Base-by-base conservation (phyloP, 495 filamentous ascomycete species). In the Hypoxylon trugodes region DNA sequence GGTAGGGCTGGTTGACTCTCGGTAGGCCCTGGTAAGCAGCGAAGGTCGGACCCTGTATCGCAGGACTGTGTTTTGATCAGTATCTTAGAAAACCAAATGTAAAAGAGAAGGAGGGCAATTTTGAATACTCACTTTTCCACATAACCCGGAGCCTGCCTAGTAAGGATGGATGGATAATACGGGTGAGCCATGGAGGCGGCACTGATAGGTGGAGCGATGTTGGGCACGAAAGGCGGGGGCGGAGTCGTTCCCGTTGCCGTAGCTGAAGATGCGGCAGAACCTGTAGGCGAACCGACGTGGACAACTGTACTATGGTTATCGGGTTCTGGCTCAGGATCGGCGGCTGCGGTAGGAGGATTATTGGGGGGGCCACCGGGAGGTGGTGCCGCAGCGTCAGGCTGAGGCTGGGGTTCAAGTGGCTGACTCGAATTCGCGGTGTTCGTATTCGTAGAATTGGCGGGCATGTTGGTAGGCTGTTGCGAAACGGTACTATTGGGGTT, bases 181-280 rank as follows among this genome's bases (percentile, higher is more conserved):
- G 19, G 15, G 41, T 55, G 49, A 2, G 42, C 37, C 33, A 61
- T 57, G 6, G 50, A 22, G 9, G 62, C 42, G 16, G 50, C 21
- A 37, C 62, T 56, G 51, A 61, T 26, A 4, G 62, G 62, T 21
- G 62, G 62, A 6, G 2, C 26, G 21, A 63, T 32, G 22, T 63
- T 12, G 1, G 51, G 43, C 6, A 51, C 22, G 21, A 51, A n/a
- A n/a, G 18, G 10, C 19, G 50, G 22, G 59, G 59, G 8, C 22
- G 16, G 19, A 21, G n/a, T 42, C 13, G 21, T 18, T 16, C 16
- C 8, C 1, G 16, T 19, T 10, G 22, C 6, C 9, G 45, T 22
- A n/a, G 10, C 16, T 15, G 35, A 5, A 36, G 42, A 37, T 16
- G 32, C 18, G n/a, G 49, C n/a, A 2, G 47, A 37, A 2, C 25